Conservation (phyloP, 2,329 filamentous ascomycete species). For the Fusarium miscanthi region DNA sequence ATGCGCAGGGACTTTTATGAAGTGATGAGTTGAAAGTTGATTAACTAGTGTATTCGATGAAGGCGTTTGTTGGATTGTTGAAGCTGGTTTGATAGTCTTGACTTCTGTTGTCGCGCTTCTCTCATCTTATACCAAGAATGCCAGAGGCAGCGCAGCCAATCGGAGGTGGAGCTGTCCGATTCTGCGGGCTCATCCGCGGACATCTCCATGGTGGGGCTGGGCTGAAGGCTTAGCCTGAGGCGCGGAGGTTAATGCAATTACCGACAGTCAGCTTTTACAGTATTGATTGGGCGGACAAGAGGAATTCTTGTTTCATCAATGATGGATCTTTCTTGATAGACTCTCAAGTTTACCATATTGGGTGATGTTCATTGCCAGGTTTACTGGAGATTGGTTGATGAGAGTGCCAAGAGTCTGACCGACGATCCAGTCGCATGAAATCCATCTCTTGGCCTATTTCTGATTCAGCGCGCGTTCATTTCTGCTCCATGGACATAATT, state of each 20-base stretch:
- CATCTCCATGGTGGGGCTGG: slow-evolving; percentile 29
- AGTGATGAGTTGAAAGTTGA: fast-evolving
- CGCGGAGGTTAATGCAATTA: neutral
- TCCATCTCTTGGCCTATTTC: neutral
- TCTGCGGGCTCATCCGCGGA: slow-evolving; percentile 28
- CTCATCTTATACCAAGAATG: slow-evolving; percentile 13
- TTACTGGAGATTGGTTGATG: neutral
- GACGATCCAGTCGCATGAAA: neutral
- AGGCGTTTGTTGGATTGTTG: fast-evolving
- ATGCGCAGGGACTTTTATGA: fast-evolving
- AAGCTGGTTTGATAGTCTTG: neutral
- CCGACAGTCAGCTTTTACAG: neutral
- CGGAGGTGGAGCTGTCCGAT: neutral
- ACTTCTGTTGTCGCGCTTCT: neutral
- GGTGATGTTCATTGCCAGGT: neutral
- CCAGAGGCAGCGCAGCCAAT: slow-evolving; percentile 4
- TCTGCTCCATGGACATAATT: fast-evolving
- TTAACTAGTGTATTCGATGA: too few species aligned
- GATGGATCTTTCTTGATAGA: neutral
- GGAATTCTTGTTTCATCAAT: neutral
- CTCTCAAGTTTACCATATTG: neutral
- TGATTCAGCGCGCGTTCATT: too few species aligned
- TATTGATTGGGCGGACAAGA: neutral
- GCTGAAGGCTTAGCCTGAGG: neutral
- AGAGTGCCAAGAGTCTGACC: neutral